Conservation (phyloP, 768 basidiomycete genomes). For the Leccinum ochraceum region DNA sequence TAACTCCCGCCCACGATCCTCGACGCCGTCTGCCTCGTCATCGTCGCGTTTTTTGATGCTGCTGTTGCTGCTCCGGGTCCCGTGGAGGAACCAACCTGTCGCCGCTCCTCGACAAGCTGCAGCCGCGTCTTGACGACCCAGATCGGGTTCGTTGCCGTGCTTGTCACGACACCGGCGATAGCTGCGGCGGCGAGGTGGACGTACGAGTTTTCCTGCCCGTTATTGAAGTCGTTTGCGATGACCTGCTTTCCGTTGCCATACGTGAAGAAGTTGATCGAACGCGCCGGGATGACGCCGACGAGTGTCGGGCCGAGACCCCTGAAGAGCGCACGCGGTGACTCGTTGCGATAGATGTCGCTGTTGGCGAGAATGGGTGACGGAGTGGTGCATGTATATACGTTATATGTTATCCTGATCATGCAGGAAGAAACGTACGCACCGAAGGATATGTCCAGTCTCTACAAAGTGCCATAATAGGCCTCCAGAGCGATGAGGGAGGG, state of each 20-base stretch:
- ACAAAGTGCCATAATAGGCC: conserved; percentile 90
- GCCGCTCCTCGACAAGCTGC: conserved; percentile 58
- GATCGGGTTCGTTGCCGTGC: conserved; percentile 94
- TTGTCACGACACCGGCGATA: conserved; percentile 80
- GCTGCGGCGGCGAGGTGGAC: conserved; percentile 89
- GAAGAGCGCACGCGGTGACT: conserved; percentile 88
- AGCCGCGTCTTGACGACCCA: conserved; percentile 99
- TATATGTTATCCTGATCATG: neutral
- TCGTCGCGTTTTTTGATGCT: neutral
- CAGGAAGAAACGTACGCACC: conserved; percentile 43
- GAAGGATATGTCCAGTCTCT: conserved; percentile 88
- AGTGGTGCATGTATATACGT: neutral
- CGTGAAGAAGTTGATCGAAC: conserved; percentile 97
- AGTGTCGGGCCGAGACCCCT: conserved; percentile 93
- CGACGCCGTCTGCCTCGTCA: conserved; percentile 13
- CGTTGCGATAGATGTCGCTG: conserved; percentile 86
- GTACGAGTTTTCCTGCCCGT: conserved; percentile 73
- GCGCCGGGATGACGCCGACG: conserved; percentile 92
- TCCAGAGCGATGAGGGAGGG: conserved; percentile 36
- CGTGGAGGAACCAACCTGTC: conserved; percentile 8
- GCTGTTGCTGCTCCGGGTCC: neutral
- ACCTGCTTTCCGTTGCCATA: conserved; percentile 96
- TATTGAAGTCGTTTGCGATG: conserved; percentile 80
- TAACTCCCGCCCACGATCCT: conserved; percentile 53
- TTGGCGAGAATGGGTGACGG: neutral